Evolutionary conservation across 2,329 filamentous ascomycete genomes (phyloP).

Genomic region (Lizonia empirigonia): DNA sequence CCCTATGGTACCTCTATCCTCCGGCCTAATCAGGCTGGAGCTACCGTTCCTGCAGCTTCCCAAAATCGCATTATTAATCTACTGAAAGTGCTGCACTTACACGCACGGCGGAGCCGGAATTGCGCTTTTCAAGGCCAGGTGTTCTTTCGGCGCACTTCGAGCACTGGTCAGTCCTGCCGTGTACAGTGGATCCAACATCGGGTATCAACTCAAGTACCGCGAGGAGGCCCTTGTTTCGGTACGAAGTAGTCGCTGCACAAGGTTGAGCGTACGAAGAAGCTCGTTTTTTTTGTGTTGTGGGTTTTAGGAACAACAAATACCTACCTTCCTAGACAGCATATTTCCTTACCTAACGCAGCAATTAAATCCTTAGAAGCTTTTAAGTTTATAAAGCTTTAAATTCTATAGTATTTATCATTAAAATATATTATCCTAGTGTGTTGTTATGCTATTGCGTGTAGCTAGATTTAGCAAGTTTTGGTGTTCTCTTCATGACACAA

Average conservation of each 20-base stretch:
- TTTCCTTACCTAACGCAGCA: no score
- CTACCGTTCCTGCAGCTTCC: conserved; percentile 17
- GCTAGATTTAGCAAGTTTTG: no score
- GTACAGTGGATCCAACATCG: background rate
- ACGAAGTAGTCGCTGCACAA: no score
- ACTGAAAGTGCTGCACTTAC: conserved; percentile 12
- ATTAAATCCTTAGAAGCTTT: no score
- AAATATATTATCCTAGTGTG: no score
- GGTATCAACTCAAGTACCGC: conserved; percentile 3
- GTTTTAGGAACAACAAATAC: no score
- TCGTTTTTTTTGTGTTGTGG: no score
- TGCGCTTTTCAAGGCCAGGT: conserved; percentile 34
- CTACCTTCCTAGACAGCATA: no score
- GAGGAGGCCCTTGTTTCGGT: conserved; percentile 12
- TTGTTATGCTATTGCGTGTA: no score
- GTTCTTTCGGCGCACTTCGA: conserved; percentile 20
- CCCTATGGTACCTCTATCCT: conserved; percentile 3
- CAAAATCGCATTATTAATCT: conserved; percentile 36
- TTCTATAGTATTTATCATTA: no score
- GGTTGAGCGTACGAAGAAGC: background rate
- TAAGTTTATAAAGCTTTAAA: no score
- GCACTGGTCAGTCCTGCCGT: background rate
- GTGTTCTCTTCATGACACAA: no score
- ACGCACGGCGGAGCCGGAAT: conserved; percentile 3
- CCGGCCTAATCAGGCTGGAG: conserved; percentile 22